Evolutionary conservation across 352 stramenopile genomes (phyloP), one percentile per base, ranked within the genome.

Genomic region (Phytophthora podocarpi): DNA sequence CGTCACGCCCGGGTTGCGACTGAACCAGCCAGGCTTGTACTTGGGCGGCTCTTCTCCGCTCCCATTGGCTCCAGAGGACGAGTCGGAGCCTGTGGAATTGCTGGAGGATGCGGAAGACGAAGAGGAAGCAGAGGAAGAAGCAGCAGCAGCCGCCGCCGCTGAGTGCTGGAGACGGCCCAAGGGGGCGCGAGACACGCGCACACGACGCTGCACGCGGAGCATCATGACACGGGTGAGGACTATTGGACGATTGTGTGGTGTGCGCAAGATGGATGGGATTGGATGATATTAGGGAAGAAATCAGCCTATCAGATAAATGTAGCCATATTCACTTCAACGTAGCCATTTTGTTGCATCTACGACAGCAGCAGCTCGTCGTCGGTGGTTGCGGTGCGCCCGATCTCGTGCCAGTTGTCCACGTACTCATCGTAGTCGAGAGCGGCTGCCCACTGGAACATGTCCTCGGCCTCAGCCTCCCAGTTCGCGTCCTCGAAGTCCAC

Each of bases 11-110:
- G 86, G 86, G 50, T 95, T 90, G 67, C 86, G 86, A 46, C 86
- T 95, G 72, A 95, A 95, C 69, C 80, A 92, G 23, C 86, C 86
- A 32, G 85, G 85, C 58, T 91, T 90, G 72, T 90, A 91, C 62
- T 93, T 90, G 36, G 83, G 79, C 41, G 69, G 50, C 51, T 91
- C 76, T 18, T 83, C 78, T 4, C 67, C 64, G 20, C 24, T 56
- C 15, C 21, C 45, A 11, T 32, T 32, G 36, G 28, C 26, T 15
- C 36, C 43, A 56, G 40, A 47, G 34, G 49, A 70, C n/a, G 52
- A 35, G 0, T 41, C 34, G 0, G 30, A 32, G 15, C 39, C 24
- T 11, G 37, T 7, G 3, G 46, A 57, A 39, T 31, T 57, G 26
- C 26, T 21, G 10, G 41, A 49, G 36, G 64, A 28, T 20, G 49